These are phyloP conservation scores for Pyronema domesticum DNA, from an alignment of 495 filamentous ascomycete species.

Conservation along the genomic window DNA sequence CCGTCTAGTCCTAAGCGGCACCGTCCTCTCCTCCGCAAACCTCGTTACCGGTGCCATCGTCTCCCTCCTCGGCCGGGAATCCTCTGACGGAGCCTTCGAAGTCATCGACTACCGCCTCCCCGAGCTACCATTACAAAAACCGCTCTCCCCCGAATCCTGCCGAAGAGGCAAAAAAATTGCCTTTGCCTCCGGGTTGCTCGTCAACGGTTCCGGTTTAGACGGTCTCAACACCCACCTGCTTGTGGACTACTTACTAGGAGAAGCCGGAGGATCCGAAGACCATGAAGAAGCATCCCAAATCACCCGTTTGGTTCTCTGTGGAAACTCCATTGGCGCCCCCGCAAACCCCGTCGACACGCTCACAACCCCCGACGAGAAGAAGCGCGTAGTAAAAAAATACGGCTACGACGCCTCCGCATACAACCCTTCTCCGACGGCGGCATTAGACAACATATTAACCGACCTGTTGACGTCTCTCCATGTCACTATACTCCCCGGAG, in stretches of 20 bases:
- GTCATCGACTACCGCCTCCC: constrained; percentile 77
- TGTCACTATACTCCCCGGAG: constrained; percentile 61
- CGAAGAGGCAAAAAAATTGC: constrained; percentile 49
- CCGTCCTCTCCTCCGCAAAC: constrained; percentile 40
- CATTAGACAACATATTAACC: constrained; percentile 67
- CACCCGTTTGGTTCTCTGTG: constrained; percentile 73
- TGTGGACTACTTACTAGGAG: constrained; percentile 74
- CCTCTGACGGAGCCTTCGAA: constrained; percentile 77
- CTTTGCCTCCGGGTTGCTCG: constrained; percentile 71
- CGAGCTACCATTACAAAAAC: constrained; percentile 45
- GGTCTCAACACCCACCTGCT: constrained; percentile 57
- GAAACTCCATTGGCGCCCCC: constrained; percentile 60
- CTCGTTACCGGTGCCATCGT: constrained; percentile 84
- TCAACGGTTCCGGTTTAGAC: constrained; percentile 56
- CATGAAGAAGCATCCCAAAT: constrained; percentile 50
- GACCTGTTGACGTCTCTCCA: constrained; percentile 65
- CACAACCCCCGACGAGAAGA: constrained; percentile 25
- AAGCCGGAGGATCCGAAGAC: constrained; percentile 39
- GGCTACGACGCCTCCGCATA: constrained; percentile 82
- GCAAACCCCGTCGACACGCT: constrained; percentile 18
- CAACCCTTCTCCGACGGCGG: constrained; percentile 64
- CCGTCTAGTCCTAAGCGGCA: constrained; percentile 63
- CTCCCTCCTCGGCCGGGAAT: constrained; percentile 84
- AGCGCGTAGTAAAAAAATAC: constrained; percentile 49
- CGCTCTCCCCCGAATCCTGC: constrained; percentile 27